Conservation (phyloP, 1,284 basidiomycete genomes). For the Bondarzewia mesenterica region DNA sequence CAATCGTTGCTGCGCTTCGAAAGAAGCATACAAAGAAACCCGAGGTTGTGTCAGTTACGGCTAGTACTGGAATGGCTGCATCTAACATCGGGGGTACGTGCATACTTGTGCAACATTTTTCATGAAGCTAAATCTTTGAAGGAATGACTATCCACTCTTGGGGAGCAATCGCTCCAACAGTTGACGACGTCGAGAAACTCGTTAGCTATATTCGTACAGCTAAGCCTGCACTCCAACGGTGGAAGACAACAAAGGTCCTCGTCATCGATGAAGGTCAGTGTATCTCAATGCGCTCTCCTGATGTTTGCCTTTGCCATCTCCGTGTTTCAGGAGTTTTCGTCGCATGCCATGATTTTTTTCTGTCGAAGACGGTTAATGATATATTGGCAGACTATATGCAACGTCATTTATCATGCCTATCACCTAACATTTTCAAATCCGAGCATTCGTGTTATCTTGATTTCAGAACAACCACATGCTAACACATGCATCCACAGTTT, state of each 20-base stretch:
- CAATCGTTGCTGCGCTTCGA: conserved; percentile 45
- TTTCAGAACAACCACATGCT: not conserved
- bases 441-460: not conserved
- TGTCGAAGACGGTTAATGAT: too few species aligned
- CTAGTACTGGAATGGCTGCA: conserved; percentile 54
- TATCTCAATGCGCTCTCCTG: too few species aligned
- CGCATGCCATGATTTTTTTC: too few species aligned
- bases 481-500: conserved; percentile 49
- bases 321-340: too few species aligned
- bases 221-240: conserved; percentile 27
- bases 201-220: conserved; percentile 29
- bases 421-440: too few species aligned
- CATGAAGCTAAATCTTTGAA: conserved; percentile 6
- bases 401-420: too few species aligned
- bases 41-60: conserved; percentile 45
- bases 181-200: conserved; percentile 26
- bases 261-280: conserved; percentile 90
- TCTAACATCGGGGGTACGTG: conserved; percentile 55
- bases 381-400: too few species aligned
- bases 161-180: conserved; percentile 30
- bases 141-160: conserved; percentile 33
- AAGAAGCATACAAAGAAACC: conserved; percentile 37
- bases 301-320: not conserved
- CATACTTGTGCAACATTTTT: conserved; percentile 18
- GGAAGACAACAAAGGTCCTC: conserved; percentile 54